phyloP scores from a whole-genome alignment of 306 rosid species.

The Carpinus viminea region DNA sequence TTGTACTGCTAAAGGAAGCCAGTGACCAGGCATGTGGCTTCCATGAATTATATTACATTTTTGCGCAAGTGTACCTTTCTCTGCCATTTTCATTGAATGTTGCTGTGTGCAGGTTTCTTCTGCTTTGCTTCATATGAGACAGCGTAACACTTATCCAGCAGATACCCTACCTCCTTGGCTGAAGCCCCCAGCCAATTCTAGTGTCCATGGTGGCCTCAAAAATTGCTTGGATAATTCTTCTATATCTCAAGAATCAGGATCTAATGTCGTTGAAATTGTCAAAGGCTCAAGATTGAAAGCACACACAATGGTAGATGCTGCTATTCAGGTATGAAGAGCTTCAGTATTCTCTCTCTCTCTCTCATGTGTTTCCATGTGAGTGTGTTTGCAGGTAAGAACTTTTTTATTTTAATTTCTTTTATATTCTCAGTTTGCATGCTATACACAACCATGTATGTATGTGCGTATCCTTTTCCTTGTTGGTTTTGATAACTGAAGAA shows the following conservation, averaged over 20 bases:
- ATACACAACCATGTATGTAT: no score
- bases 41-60: constrained; percentile 44
- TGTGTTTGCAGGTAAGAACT: no score
- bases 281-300: constrained; percentile 69
- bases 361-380: background rate
- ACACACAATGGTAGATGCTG: constrained; percentile 76
- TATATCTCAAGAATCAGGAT: constrained; percentile 55
- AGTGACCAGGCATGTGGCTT: constrained; percentile 98
- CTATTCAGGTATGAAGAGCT: constrained; percentile 65
- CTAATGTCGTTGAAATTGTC: constrained; percentile 63
- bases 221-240: constrained; percentile 50
- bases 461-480: background rate
- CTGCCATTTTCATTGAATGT: constrained; percentile 26
- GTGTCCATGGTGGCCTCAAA: constrained; percentile 40
- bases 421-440: no score
- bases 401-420: no score
- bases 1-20: constrained; percentile 97
- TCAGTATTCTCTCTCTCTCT: background rate
- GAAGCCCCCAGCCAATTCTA: constrained; percentile 47
- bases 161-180: constrained; percentile 51
- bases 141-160: constrained; percentile 66
- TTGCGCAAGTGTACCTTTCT: constrained; percentile 12
- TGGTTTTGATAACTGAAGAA: background rate
- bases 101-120: constrained; percentile 69
- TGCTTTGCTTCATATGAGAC: constrained; percentile 68